Conservation (phyloP, 2,329 filamentous ascomycete species). For the Aspergillus quadrilineatus region DNA sequence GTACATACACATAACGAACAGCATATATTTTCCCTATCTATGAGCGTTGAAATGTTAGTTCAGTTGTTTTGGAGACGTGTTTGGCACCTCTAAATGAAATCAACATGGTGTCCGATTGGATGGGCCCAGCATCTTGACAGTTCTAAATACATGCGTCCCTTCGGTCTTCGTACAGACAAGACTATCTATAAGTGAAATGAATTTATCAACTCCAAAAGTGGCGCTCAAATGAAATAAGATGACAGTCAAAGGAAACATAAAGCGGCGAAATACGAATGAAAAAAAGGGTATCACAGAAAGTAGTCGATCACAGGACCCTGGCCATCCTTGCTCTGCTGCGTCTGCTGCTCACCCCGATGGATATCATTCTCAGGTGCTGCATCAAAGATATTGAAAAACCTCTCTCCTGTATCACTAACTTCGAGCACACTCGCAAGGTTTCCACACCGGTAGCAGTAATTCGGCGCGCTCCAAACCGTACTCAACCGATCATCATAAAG, state of each 20-base stretch:
- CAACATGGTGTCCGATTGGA: neutral
- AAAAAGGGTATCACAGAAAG: conserved; percentile 60
- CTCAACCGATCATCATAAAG: conserved; percentile 92
- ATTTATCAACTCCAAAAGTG: conserved; percentile 30
- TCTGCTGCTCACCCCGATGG: conserved; percentile 77
- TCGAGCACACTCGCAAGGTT: conserved; percentile 97
- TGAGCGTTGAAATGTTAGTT: conserved; percentile 30
- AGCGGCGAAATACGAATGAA: conserved; percentile 17
- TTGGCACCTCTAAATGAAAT: neutral
- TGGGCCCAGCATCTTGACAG: neutral
- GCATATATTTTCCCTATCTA: conserved; percentile 28
- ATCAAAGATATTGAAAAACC: conserved; percentile 97
- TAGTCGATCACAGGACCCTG: conserved; percentile 70
- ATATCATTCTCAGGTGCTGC: conserved; percentile 90
- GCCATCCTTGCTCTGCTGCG: conserved; percentile 65
- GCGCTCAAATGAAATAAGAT: conserved; percentile 17
- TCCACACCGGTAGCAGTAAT: conserved; percentile 92
- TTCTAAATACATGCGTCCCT: conserved; percentile 15
- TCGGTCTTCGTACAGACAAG: conserved; percentile 18
- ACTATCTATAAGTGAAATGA: conserved; percentile 29
- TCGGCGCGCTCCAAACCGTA: conserved; percentile 97
- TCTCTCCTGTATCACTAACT: conserved; percentile 86
- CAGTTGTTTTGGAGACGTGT: neutral
- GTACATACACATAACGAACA: conserved; percentile 19
- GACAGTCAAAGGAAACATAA: conserved; percentile 17